Conservation (phyloP, 1,139 yeast genomes). For the Zygosaccharomyces pseudobailii region DNA sequence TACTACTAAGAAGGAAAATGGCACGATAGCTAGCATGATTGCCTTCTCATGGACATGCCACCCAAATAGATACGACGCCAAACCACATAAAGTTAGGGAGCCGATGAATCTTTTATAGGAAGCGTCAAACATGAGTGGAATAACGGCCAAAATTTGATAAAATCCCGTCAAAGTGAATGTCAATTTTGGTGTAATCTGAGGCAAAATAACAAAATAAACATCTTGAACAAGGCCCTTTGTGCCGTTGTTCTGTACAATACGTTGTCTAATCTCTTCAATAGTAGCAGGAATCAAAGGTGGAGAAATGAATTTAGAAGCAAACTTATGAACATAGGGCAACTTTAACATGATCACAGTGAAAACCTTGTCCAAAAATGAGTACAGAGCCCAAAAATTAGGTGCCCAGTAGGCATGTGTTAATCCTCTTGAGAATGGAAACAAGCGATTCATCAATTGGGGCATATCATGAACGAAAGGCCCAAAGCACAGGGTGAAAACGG, state of each 20-base stretch:
- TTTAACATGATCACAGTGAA: constrained; percentile 49
- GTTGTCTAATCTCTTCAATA: constrained; percentile 27
- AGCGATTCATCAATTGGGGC: constrained; percentile 59
- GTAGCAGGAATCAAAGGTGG: constrained; percentile 30
- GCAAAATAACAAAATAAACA: constrained; percentile 72
- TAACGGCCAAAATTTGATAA: constrained; percentile 68
- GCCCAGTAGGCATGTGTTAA: constrained; percentile 99
- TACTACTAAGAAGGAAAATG: constrained; percentile 72
- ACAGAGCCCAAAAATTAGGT: constrained; percentile 94
- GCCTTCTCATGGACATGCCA: constrained; percentile 99
- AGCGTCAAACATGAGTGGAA: constrained; percentile 74
- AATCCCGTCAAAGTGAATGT: constrained; percentile 77
- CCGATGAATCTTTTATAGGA: constrained; percentile 76
- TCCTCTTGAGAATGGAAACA: constrained; percentile 94
- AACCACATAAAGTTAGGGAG: constrained; percentile 82
- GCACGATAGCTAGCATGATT: constrained; percentile 79
- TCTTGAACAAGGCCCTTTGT: constrained; percentile 91
- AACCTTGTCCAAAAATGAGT: constrained; percentile 77
- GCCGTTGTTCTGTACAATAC: constrained; percentile 37
- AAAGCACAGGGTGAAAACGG: constrained; percentile 65
- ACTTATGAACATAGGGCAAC: constrained; percentile 42
- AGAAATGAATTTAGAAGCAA: constrained; percentile 30
- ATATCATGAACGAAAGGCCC: constrained; percentile 71
- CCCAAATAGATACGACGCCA: constrained; percentile 86
- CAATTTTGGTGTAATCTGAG: constrained; percentile 69